Evolutionary conservation across 768 basidiomycete genomes (phyloP).

Genomic region (Russula foetens): DNA sequence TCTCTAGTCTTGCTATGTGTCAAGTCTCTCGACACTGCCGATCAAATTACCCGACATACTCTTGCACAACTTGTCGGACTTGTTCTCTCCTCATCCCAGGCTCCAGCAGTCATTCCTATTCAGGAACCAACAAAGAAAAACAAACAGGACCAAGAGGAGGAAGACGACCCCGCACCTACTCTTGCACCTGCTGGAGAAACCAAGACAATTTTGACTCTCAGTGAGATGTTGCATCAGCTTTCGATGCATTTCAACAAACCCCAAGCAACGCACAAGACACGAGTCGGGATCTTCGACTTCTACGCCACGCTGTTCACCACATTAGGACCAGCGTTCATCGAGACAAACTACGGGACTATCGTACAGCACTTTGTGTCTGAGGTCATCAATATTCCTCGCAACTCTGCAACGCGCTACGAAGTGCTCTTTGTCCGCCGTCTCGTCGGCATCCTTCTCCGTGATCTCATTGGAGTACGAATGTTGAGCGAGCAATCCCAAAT

Average conservation of each 20-base stretch:
- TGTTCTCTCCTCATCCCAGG: constrained; percentile 77
- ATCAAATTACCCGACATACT: constrained; percentile 74
- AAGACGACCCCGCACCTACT: constrained; percentile 46
- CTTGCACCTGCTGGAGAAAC: constrained; percentile 43
- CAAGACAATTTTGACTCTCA: constrained; percentile 61
- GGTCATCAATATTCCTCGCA: constrained; percentile 55
- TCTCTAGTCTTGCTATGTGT: constrained; percentile 56
- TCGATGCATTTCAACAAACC: constrained; percentile 77
- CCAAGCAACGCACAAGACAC: constrained; percentile 54
- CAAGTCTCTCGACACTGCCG: constrained; percentile 71
- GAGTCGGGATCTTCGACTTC: constrained; percentile 84
- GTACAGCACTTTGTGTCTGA: constrained; percentile 73
- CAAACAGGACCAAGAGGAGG: constrained; percentile 50
- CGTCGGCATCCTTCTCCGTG: constrained; percentile 70
- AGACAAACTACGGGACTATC: constrained; percentile 74
- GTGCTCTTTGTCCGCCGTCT: constrained; percentile 60
- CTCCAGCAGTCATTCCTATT: constrained; percentile 42
- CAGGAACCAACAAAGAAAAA: constrained; percentile 51
- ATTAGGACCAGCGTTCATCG: constrained; percentile 72
- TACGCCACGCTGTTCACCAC: constrained; percentile 70
- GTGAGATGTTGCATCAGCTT: constrained; percentile 77
- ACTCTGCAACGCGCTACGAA: constrained; percentile 58
- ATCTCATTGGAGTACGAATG: constrained; percentile 83
- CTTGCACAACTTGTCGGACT: constrained; percentile 77
- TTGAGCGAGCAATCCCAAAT: constrained; percentile 94